Conservation (phyloP, 768 basidiomycete species). For the Clathrus columnatus region DNA sequence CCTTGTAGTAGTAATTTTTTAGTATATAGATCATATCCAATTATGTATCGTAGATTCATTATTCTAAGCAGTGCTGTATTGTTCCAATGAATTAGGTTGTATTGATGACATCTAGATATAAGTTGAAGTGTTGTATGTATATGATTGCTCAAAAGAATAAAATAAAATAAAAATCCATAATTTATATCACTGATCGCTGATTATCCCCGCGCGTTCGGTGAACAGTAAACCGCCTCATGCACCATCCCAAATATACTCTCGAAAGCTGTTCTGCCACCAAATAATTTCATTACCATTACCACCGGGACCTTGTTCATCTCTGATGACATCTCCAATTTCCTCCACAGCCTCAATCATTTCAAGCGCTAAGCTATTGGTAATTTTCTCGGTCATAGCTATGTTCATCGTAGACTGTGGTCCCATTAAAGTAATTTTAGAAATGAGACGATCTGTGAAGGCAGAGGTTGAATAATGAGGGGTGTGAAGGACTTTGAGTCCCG, state of each 20-base stretch:
- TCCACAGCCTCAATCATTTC: constrained; percentile 79
- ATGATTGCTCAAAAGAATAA: no score
- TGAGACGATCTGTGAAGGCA: constrained; percentile 62
- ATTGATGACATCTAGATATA: no score
- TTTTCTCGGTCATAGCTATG: constrained; percentile 58
- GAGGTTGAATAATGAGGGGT: constrained; percentile 65
- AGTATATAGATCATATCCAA: not conserved
- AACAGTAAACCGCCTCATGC: not conserved
- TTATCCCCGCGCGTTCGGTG: no score
- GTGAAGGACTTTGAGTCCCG: constrained; percentile 75
- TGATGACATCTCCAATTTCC: constrained; percentile 55
- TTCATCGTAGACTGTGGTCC: constrained; percentile 43
- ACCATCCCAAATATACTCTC: constrained; percentile 69
- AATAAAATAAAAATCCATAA: not conserved
- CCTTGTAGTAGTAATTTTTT: not conserved
- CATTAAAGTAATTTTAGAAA: constrained; percentile 39
- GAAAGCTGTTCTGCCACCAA: constrained; percentile 67
- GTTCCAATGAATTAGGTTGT: no score
- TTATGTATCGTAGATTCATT: not conserved
- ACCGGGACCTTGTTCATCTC: constrained; percentile 51
- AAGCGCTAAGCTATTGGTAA: constrained; percentile 63
- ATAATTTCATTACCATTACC: constrained; percentile 58
- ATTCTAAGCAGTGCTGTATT: no score
- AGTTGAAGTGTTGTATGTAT: no score
- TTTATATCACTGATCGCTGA: no score